A percentile compares a stretch with the other conserved stretches of the same genome.
Conservation (phyloP, 2,329 filamentous ascomycete species). For the Aspergillus sp. region DNA sequence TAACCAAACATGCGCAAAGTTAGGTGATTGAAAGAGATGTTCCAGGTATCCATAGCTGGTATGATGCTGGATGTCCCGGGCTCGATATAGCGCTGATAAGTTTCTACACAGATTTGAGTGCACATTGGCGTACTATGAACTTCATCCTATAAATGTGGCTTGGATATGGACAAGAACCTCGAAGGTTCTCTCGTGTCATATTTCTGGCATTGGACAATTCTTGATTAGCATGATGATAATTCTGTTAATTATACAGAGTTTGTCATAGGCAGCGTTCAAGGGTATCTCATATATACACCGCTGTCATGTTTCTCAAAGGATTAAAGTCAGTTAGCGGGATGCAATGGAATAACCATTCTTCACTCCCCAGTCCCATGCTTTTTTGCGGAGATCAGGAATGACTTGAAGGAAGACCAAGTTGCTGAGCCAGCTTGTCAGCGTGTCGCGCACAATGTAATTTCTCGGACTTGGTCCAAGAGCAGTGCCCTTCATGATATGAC, state of each 20-base stretch:
- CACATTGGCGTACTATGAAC: background rate
- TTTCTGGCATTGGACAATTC: background rate
- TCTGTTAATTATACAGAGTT: conserved; percentile 3
- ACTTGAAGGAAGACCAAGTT: conserved; percentile 51
- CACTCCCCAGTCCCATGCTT: conserved; percentile 53
- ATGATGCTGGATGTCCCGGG: no score
- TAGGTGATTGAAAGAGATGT: no score
- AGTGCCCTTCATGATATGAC: conserved; percentile 61
- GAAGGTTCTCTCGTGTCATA: no score
- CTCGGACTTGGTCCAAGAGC: conserved; percentile 47
- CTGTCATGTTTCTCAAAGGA: background rate
- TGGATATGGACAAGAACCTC: no score
- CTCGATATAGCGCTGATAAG: no score
- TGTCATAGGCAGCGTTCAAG: conserved; percentile 10
- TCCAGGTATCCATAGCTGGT: no score
- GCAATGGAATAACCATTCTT: conserved; percentile 38
- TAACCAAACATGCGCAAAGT: no score
- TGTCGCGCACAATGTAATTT: conserved; percentile 49
- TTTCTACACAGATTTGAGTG: background rate
- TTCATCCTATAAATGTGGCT: no score
- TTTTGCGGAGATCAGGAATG: conserved; percentile 50
- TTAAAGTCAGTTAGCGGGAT: background rate
- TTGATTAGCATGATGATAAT: conserved; percentile 1
- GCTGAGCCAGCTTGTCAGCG: conserved; percentile 48
- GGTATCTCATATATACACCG: conserved; percentile 24